Evolutionary conservation across 75 land plant genomes (phyloP).

Genomic region (Pinus taeda): DNA sequence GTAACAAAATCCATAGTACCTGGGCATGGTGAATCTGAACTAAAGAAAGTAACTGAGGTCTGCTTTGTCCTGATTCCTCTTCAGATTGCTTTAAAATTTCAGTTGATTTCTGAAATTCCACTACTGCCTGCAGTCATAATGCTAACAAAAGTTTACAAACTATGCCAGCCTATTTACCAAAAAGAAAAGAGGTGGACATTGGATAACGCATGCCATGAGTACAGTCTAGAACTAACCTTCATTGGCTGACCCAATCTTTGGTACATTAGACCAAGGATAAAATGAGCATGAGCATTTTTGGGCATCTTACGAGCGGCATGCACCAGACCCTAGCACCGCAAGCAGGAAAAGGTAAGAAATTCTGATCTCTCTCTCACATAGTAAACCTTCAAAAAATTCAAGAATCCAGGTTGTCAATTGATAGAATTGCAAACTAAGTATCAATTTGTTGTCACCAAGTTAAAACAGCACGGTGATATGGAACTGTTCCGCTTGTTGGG

Average conservation of each 20-base stretch:
- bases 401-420: background rate
- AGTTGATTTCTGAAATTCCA: constrained; percentile 70
- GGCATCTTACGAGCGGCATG: constrained; percentile 85
- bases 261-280: constrained; percentile 79
- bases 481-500: background rate
- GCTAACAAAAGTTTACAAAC: background rate
- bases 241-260: constrained; percentile 77
- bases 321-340: constrained; percentile 53
- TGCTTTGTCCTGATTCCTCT: constrained; percentile 50
- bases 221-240: constrained; percentile 45
- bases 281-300: constrained; percentile 90
- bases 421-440: background rate
- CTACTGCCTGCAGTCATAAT: constrained; percentile 49
- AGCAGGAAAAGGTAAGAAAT: constrained; percentile 1
- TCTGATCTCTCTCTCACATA: background rate
- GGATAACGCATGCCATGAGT: background rate
- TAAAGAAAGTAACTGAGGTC: constrained; percentile 66
- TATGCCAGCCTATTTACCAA: background rate
- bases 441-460: background rate
- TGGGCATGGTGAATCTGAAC: constrained; percentile 82
- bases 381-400: background rate
- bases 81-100: constrained; percentile 63
- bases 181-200: background rate
- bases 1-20: constrained; percentile 22
- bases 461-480: background rate